phyloP scores from a whole-genome alignment of 495 filamentous ascomycete species.

The Neurospora sp. region DNA sequence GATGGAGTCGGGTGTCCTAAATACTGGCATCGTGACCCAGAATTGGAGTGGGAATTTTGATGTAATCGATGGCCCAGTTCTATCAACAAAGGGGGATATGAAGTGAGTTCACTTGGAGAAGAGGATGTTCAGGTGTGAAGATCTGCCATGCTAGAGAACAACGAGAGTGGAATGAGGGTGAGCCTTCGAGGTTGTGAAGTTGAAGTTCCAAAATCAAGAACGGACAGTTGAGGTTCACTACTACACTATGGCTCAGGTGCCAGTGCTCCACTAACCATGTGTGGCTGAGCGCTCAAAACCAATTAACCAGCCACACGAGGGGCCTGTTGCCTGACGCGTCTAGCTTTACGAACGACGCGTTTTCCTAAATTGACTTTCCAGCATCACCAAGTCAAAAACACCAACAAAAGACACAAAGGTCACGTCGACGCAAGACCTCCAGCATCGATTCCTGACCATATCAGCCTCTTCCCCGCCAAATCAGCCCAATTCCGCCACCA shows the following conservation, averaged over 20 bases:
- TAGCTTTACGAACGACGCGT: neutral
- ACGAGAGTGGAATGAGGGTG: neutral
- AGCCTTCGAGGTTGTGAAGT: neutral
- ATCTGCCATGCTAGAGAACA: neutral
- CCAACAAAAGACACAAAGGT: neutral
- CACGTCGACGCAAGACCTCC: neutral
- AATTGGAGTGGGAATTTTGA: neutral
- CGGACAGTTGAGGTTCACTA: neutral
- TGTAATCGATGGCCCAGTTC: neutral
- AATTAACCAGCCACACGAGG: constrained; percentile 1
- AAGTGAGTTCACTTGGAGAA: neutral
- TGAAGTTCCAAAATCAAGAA: neutral
- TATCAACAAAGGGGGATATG: neutral
- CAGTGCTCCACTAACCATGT: neutral
- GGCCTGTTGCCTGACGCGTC: neutral
- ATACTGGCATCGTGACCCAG: neutral
- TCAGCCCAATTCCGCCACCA: constrained; percentile 23
- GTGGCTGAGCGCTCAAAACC: neutral
- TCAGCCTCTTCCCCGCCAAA: fast-evolving
- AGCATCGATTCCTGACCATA: neutral
- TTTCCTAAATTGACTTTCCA: neutral
- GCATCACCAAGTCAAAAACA: neutral
- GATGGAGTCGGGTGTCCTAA: neutral
- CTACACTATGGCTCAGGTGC: neutral
- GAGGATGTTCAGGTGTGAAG: neutral